Conservation (phyloP, 495 filamentous ascomycete genomes). For the Aspergillus bertholletiae region DNA sequence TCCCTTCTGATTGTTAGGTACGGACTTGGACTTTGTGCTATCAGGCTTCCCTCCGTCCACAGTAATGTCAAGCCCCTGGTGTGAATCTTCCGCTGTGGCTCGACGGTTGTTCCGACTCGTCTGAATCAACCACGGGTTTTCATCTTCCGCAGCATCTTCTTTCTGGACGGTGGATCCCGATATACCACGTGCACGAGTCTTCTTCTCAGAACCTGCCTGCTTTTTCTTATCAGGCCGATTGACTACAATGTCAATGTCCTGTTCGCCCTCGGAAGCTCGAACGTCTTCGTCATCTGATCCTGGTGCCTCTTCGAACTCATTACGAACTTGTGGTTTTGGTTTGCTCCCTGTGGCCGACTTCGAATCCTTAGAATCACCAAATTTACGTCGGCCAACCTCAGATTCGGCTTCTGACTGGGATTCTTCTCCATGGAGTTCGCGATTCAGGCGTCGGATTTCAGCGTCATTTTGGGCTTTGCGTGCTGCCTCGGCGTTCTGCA, state of each 20-base stretch:
- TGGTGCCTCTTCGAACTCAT: conserved; percentile 59
- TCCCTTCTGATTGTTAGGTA: conserved; percentile 18
- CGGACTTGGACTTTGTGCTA: conserved; percentile 11
- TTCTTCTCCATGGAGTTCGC: conserved; percentile 62
- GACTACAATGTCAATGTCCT: conserved; percentile 21
- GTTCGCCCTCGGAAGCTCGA: conserved; percentile 17
- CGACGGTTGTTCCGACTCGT: conserved; percentile 38
- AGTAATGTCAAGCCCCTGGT: conserved; percentile 39
- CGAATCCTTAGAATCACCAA: conserved; percentile 45
- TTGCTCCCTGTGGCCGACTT: conserved; percentile 20
- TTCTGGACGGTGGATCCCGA: conserved; percentile 18
- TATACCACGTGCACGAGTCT: conserved; percentile 16
- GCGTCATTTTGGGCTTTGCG: conserved; percentile 78
- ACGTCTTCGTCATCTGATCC: conserved; percentile 51
- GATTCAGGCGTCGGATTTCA: conserved; percentile 67
- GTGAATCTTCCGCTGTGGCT: conserved; percentile 24
- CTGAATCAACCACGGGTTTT: conserved; percentile 51
- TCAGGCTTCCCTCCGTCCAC: conserved; percentile 27
- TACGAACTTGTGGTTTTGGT: conserved; percentile 25
- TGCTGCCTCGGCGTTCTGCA: conserved; percentile 80
- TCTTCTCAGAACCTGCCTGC: conserved; percentile 11
- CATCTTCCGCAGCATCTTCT: conserved; percentile 23
- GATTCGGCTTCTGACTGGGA: conserved; percentile 53
- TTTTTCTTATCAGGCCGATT: conserved; percentile 24
- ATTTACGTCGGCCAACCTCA: conserved; percentile 61